Evolutionary conservation across 768 basidiomycete species (phyloP), one percentile per base, ranked within the genome.

Genomic region (Trametes villosa): DNA sequence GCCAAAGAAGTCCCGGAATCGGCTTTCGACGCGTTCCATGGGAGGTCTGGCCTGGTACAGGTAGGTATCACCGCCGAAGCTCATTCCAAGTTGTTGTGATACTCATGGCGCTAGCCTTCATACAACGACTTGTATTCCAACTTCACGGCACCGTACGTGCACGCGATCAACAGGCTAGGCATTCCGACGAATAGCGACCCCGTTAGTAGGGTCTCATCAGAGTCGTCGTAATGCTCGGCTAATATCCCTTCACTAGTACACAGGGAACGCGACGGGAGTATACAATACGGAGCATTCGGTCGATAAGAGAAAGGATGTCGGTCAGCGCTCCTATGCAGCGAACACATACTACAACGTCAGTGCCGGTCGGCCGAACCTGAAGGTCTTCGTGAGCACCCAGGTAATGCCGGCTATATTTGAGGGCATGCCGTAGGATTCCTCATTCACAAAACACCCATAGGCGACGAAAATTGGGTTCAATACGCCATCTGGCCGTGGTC

Each of bases 31-130:
- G 34, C 72, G 1, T 69, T 73, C 24, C 84, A 83, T 63, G 86
- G 86, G 18, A 75, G 76, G 0, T 65, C 60, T 9, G 86, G 86
- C 3, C 79, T 80, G 54, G 75, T 80, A 40, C 77, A 79, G 50
- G 65, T 63, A 18, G 65, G 71, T 29, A 20, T 8, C 1, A n/a
- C n/a, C 33, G 30, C 12, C 53, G 22, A 13, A 18, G n/a, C 22
- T 24, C 9, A 26, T 30, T 6, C 27, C 20, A 13, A n/a, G n/a
- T n/a, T n/a, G n/a, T n/a, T n/a, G n/a, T n/a, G n/a, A n/a, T n/a
- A n/a, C 4, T 15, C 11, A 30, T 9, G 13, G 2, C 9, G 3
- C 9, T 22, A 58, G 57, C 20, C 38, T 1, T 58, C 57, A 9
- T 58, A 50, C 27, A 50, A 58, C 20, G 40, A 20, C 9, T n/a